Conservation (phyloP, 2,329 filamentous ascomycete genomes). For the Ceratocystis ficicola region DNA sequence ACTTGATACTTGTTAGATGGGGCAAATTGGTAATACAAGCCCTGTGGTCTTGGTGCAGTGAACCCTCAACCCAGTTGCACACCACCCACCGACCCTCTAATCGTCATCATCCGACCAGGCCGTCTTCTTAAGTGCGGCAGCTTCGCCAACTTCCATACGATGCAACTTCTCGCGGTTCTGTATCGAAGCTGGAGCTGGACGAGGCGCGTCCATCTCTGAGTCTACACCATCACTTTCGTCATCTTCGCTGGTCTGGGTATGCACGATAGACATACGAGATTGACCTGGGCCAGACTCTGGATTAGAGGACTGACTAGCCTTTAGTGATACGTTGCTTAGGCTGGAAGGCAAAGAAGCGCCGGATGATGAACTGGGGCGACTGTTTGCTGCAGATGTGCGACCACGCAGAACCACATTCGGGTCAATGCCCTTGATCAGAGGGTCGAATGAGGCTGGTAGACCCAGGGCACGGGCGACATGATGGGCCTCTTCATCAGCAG, state of each 20-base stretch:
- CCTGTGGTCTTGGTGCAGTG: conserved; percentile 5
- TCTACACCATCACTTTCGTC: conserved; percentile 30
- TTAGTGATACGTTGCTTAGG: neutral
- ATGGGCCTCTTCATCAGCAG: conserved; percentile 51
- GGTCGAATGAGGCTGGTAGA: conserved; percentile 50
- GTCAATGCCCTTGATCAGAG: conserved; percentile 47
- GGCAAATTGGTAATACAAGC: neutral
- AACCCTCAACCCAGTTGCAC: neutral
- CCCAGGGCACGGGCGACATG: conserved; percentile 52
- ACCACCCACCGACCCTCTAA: conserved; percentile 20
- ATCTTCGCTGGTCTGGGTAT: conserved; percentile 31
- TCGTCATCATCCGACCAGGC: conserved; percentile 34
- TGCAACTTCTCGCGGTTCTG: conserved; percentile 43
- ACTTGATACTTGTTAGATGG: neutral
- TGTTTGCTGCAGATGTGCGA: conserved; percentile 22
- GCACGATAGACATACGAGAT: neutral
- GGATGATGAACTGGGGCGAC: conserved; percentile 16
- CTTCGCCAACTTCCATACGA: conserved; percentile 49
- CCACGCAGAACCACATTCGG: conserved; percentile 25
- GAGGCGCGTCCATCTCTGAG: conserved; percentile 36
- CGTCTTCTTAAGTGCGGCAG: conserved; percentile 37
- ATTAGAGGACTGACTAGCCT: neutral
- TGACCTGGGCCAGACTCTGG: conserved; percentile 9
- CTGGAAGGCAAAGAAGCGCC: conserved; percentile 1
- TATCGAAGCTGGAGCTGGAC: conserved; percentile 34